phyloP scores from a whole-genome alignment of 495 filamentous ascomycete genomes.

The Xylaria nigripes region DNA sequence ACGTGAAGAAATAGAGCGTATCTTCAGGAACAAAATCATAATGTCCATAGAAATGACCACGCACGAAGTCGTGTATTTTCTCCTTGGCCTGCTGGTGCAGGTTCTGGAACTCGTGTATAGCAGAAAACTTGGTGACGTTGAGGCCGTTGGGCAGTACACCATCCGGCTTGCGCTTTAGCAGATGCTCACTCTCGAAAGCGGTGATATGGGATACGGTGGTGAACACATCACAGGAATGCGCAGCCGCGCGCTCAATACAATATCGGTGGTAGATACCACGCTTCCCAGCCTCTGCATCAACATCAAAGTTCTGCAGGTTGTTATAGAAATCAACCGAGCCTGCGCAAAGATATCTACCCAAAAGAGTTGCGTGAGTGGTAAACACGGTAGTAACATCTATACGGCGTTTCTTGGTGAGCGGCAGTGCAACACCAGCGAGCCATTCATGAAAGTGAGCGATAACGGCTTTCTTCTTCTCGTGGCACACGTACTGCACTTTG shows the following conservation, averaged over 20 bases:
- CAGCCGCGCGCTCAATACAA: slow-evolving; percentile 90
- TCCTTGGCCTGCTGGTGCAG: slow-evolving; percentile 92
- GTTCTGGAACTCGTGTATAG: slow-evolving; percentile 98
- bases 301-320: slow-evolving; percentile 94
- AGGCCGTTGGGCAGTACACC: slow-evolving; percentile 93
- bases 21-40: slow-evolving; percentile 95
- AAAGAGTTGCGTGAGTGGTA: slow-evolving; percentile 91
- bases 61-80: slow-evolving; percentile 96
- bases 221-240: slow-evolving; percentile 91
- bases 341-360: slow-evolving; percentile 93
- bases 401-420: slow-evolving; percentile 80
- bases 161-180: slow-evolving; percentile 95
- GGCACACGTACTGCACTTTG: slow-evolving; percentile 69
- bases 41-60: slow-evolving; percentile 96
- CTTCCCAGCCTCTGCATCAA: slow-evolving; percentile 93
- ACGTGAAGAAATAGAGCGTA: slow-evolving; percentile 96
- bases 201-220: slow-evolving; percentile 98
- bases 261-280: slow-evolving; percentile 98
- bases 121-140: slow-evolving; percentile 97
- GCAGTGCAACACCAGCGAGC: slow-evolving; percentile 93
- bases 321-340: slow-evolving; percentile 99
- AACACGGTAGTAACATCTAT: slow-evolving; percentile 99
- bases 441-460: slow-evolving; percentile 99
- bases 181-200: slow-evolving; percentile 93
- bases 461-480: slow-evolving; percentile 82